These are phyloP conservation scores for Cyamopsis tetragonoloba DNA, from an alignment of 306 rosid genomes.

Conservation along the genomic window DNA sequence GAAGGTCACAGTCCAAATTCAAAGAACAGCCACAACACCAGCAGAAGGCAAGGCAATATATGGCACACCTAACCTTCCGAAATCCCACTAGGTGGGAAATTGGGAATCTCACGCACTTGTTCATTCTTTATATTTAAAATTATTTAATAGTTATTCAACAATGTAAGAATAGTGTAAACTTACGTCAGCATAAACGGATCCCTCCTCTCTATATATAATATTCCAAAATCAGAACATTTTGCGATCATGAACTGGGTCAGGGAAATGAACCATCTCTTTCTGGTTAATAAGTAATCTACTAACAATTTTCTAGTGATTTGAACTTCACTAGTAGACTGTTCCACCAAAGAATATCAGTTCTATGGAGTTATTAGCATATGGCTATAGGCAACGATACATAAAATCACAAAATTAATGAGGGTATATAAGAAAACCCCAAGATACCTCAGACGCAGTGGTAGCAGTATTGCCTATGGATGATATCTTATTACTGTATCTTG, in stretches of 20 bases:
- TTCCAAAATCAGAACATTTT: not conserved
- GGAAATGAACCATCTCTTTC: not conserved
- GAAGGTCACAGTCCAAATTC: too few relatives aligned
- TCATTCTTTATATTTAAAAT: too few relatives aligned
- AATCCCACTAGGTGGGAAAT: too few relatives aligned
- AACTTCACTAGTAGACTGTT: not conserved
- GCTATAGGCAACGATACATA: not conserved
- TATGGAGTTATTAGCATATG: not conserved
- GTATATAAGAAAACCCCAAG: not conserved
- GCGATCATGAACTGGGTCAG: not conserved
- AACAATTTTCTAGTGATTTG: not conserved
- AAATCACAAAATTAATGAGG: constrained; percentile 2
- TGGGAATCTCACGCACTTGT: too few relatives aligned
- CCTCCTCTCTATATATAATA: too few relatives aligned
- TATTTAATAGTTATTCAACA: too few relatives aligned
- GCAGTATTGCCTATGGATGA: constrained; percentile 35
- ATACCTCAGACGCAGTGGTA: constrained; percentile 42
- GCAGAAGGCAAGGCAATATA: too few relatives aligned
- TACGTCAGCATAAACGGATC: too few relatives aligned
- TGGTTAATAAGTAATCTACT: not conserved
- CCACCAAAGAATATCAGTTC: not conserved
- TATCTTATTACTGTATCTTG: constrained; percentile 30
- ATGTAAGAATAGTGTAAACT: too few relatives aligned
- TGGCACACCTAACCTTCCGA: too few relatives aligned
- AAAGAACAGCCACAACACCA: too few relatives aligned